phyloP scores from a whole-genome alignment of 2,329 filamentous ascomycete species.

The Fusarium sp. region DNA sequence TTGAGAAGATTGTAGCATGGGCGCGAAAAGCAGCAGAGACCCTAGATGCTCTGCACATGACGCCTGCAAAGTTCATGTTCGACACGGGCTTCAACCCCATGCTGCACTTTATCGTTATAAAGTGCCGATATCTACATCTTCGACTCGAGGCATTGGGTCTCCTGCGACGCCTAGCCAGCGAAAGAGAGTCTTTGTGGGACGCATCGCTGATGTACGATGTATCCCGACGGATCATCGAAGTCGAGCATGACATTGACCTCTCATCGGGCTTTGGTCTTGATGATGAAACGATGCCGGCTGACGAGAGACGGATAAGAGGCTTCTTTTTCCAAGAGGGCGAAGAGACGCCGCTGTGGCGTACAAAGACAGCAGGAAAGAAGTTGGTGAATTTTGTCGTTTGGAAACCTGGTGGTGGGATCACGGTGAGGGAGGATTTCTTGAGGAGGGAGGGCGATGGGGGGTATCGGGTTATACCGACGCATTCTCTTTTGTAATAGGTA shows the following conservation, averaged over 20 bases:
- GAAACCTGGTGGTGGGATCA: not conserved
- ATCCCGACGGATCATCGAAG: conserved; percentile 48
- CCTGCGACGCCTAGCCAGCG: conserved; percentile 44
- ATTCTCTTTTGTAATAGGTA: not conserved
- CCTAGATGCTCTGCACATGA: not conserved
- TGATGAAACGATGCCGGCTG: conserved; percentile 18
- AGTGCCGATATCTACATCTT: conserved; percentile 51
- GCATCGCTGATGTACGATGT: conserved; percentile 44
- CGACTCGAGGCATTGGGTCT: conserved; percentile 48
- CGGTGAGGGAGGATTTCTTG: not conserved
- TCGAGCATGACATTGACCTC: conserved; percentile 51
- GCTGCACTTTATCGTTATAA: conserved; percentile 51
- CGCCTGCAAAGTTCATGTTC: conserved; percentile 50
- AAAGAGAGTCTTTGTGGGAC: conserved; percentile 53
- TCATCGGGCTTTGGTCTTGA: conserved; percentile 15
- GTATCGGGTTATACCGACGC: not conserved
- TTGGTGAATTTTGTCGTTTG: not conserved
- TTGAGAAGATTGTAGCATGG: conserved; percentile 45
- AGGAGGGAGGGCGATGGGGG: not conserved
- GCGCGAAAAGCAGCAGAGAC: conserved; percentile 31
- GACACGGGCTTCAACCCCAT: conserved; percentile 52
- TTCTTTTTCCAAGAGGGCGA: conserved; percentile 14
- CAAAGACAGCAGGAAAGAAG: not conserved
- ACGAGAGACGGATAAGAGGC: conserved; percentile 33
- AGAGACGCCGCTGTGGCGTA: not conserved